A percentile compares a stretch with the other conserved stretches of the same genome.
These are phyloP conservation scores for Brassica hybrid DNA, from an alignment of 441 rosid species.

Conservation along the genomic window DNA sequence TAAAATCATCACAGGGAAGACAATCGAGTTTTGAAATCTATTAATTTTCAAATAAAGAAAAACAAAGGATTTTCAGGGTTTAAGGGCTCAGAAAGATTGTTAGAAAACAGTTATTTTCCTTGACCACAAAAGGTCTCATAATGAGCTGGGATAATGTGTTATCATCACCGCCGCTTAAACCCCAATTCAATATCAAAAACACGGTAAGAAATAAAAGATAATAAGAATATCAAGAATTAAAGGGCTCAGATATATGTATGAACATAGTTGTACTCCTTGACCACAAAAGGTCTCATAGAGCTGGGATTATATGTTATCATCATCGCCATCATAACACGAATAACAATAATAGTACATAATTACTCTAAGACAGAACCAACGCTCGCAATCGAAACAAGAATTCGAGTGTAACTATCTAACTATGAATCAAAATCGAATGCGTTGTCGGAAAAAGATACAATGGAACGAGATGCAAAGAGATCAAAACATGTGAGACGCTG, in stretches of 20 bases:
- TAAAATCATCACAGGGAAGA: background rate
- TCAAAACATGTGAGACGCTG: background rate
- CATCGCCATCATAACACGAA: constrained; percentile 15
- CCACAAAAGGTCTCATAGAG: constrained; percentile 49
- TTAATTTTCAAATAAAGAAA: background rate
- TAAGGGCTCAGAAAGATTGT: no score
- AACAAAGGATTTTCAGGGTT: background rate
- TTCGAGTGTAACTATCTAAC: background rate
- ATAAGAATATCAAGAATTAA: background rate
- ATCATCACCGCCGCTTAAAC: constrained; percentile 51
- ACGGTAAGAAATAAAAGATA: no score
- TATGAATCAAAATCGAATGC: background rate
- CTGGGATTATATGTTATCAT: constrained; percentile 45
- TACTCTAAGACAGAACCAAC: background rate
- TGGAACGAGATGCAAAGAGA: background rate
- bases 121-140: constrained; percentile 65
- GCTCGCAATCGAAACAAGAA: background rate
- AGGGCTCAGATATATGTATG: constrained; percentile 39
- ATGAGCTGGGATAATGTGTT: constrained; percentile 72
- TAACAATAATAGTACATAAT: background rate
- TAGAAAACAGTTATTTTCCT: constrained; percentile 49
- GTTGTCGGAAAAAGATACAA: background rate
- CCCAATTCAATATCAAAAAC: background rate
- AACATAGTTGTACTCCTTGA: constrained; percentile 43
- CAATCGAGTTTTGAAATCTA: background rate